These are phyloP conservation scores for Fusarium sp. DNA, from an alignment of 2,329 filamentous ascomycete species.

Conservation along the genomic window DNA sequence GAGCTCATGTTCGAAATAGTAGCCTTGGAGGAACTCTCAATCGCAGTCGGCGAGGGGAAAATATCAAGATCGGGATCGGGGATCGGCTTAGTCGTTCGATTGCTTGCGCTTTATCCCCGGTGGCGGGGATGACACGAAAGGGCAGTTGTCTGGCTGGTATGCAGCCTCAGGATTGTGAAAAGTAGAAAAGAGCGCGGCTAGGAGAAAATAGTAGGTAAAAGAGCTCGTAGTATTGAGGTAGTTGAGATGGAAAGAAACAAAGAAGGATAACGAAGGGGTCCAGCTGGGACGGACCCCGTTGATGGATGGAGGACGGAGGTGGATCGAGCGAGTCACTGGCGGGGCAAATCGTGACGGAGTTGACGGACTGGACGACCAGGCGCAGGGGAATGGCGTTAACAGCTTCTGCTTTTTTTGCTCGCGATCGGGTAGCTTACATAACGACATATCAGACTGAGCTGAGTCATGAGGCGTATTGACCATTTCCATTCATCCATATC, in stretches of 20 bases:
- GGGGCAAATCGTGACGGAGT: slow-evolving; percentile 55
- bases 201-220: slow-evolving; percentile 8
- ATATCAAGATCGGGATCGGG: background rate
- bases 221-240: slow-evolving; percentile 15
- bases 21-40: background rate
- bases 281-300: slow-evolving; percentile 55
- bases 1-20: slow-evolving; percentile 52
- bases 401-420: background rate
- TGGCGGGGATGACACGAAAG: slow-evolving; percentile 16
- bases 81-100: slow-evolving; percentile 27
- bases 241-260: slow-evolving; percentile 29
- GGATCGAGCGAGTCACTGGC: slow-evolving; percentile 54
- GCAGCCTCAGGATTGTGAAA: slow-evolving; percentile 3
- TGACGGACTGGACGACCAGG: slow-evolving; percentile 22
- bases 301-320: slow-evolving; percentile 48
- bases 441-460: slow-evolving; percentile 27
- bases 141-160: slow-evolving; percentile 11
- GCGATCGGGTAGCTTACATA: slow-evolving; percentile 14
- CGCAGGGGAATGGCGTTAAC: slow-evolving; percentile 37
- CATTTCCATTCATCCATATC: background rate
- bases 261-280: slow-evolving; percentile 50
- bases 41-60: slow-evolving; percentile 14
- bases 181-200: background rate
- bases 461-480: slow-evolving; percentile 39
- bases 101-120: slow-evolving; percentile 9